Evolutionary conservation across 2,329 filamentous ascomycete genomes (phyloP), one percentile per base, ranked within the genome.

Genomic region (Byssothecium circinans): DNA sequence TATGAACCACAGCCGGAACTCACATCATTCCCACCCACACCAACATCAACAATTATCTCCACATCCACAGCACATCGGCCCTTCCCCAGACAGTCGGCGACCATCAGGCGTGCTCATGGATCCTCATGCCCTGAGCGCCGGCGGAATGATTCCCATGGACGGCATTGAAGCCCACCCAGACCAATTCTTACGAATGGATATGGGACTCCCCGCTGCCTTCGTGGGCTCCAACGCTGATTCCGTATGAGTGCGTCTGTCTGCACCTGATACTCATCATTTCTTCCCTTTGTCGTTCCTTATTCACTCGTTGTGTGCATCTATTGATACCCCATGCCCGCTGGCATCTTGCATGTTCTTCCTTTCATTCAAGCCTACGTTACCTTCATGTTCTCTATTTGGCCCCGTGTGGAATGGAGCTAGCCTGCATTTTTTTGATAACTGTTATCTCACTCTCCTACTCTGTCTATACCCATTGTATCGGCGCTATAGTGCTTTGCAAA

Each of bases 1-100:
- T 49, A 68, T 71, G 65, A 67, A 68, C 47, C 66, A 66, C 42
- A 68, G 63, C 37, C 60, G 63, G 25, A 66, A 65, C 52, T 62
- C 65, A 39, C 57, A 66, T 44, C 58, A 62, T 22, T 57, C 58
- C 1, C 65, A 66, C 42, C 60, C 58, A 42, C 64, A 67, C 32
- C 67, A 64, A 40, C 56, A 57, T 34, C 54, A 54, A 38, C 56
- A 61, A 34, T 34, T 59, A 30, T 52, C 49, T 4, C 58, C 54
- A 8, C 58, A 61, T 35, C 57, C 55, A 6, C 50, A 52, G 19
- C 64, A 65, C 37, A 66, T 70, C 53, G 58, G 55, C 33, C 68
- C 67, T 18, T 63, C 65, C 8, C 45, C 50, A 12, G 65, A 58
- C 47, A 69, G 64, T 44, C 63, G 66, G 30, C 57, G 68, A 2